Conservation (phyloP, 2,329 filamentous ascomycete species). For the Sporothrix phasma region DNA sequence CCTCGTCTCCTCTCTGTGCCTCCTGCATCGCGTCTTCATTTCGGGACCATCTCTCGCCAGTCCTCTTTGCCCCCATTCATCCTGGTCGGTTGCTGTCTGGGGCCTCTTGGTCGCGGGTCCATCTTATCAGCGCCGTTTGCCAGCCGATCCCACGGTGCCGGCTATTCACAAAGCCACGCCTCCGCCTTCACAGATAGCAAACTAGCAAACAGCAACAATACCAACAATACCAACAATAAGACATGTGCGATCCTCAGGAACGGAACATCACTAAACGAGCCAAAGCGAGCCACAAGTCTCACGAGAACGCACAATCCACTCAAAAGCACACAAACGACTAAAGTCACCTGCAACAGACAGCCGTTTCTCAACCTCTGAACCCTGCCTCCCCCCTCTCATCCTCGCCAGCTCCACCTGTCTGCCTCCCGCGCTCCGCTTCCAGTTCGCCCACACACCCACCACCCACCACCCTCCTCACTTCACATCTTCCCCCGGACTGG, state of each 20-base stretch:
- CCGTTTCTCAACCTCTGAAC: not conserved
- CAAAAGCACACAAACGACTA: not conserved
- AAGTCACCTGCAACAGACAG: not conserved
- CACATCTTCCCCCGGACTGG: not conserved
- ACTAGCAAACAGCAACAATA: not conserved
- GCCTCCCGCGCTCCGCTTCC: slow-evolving; percentile 11
- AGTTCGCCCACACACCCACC: no score
- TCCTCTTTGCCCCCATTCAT: not conserved
- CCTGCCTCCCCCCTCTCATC: not conserved
- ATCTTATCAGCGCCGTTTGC: not conserved
- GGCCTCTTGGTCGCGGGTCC: not conserved
- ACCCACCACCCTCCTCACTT: not conserved
- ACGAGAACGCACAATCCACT: not conserved
- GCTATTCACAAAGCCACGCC: not conserved
- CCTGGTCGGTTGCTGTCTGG: not conserved
- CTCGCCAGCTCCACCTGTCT: not conserved
- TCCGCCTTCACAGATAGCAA: not conserved
- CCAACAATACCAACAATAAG: no score
- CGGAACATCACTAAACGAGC: not conserved
- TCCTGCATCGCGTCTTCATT: slow-evolving; percentile 11
- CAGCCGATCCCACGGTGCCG: not conserved
- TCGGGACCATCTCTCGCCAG: not conserved
- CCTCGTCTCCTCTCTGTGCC: not conserved
- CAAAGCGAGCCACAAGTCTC: not conserved
- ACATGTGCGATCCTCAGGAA: not conserved